phyloP scores from a whole-genome alignment of 805 yeast species.

The Saccharomycopsis malanga region DNA sequence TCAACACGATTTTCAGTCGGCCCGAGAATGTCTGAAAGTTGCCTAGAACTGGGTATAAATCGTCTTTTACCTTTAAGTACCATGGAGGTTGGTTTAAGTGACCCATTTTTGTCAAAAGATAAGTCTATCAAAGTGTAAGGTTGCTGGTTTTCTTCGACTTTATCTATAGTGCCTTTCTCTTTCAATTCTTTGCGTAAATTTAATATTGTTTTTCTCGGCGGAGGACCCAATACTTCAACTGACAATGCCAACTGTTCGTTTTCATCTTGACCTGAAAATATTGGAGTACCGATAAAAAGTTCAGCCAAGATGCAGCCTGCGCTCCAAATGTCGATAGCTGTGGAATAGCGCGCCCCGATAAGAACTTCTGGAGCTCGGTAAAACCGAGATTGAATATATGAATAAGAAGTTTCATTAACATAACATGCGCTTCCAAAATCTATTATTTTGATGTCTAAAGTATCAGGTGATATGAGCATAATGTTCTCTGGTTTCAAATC shows the following conservation, averaged over 20 bases:
- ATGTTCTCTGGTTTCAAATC: conserved; percentile 85
- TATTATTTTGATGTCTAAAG: conserved; percentile 55
- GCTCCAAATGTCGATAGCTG: conserved; percentile 89
- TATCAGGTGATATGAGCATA: conserved; percentile 41
- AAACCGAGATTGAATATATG: conserved; percentile 78
- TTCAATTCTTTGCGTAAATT: conserved; percentile 34
- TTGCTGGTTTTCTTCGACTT: conserved; percentile 16
- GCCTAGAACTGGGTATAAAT: conserved; percentile 1
- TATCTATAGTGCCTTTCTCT: conserved; percentile 31
- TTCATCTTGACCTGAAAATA: conserved; percentile 79
- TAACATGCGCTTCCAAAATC: conserved; percentile 72
- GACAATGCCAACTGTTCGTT: conserved; percentile 70
- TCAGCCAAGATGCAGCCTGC: conserved; percentile 85
- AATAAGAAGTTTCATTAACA: conserved; percentile 60
- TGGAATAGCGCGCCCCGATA: conserved; percentile 61
- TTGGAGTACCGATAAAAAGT: conserved; percentile 79
- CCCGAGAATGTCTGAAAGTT: neutral
- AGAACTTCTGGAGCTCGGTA: conserved; percentile 77
- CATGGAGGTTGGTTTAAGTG: conserved; percentile 10
- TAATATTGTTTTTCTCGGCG: conserved; percentile 39
- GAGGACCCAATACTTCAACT: conserved; percentile 81
- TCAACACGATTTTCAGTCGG: neutral
- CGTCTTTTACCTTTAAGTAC: neutral
- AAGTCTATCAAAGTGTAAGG: conserved; percentile 18
- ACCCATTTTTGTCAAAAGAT: conserved; percentile 16